These are phyloP conservation scores for Leishmania guyanensis DNA, from an alignment of 208 protist genomes.

Conservation along the genomic window DNA sequence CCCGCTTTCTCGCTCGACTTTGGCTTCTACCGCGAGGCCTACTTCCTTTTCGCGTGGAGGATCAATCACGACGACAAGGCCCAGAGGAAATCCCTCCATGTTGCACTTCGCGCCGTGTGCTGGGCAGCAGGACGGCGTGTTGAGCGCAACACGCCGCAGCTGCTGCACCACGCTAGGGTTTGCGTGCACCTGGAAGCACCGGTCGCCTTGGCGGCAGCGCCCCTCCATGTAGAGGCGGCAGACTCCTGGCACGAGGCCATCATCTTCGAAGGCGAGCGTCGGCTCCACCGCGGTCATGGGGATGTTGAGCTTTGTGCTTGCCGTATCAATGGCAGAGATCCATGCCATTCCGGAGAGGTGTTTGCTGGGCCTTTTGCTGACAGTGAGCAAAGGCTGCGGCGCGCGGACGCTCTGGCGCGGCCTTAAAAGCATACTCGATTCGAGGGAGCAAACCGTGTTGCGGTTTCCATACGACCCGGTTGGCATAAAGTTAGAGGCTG, in stretches of 20 bases:
- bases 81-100: constrained; percentile 66
- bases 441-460: constrained; percentile 23
- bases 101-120: constrained; percentile 76
- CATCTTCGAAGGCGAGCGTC: constrained; percentile 75
- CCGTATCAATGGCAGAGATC: constrained; percentile 80
- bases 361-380: neutral
- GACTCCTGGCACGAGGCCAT: constrained; percentile 78
- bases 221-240: constrained; percentile 83
- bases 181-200: constrained; percentile 87
- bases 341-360: constrained; percentile 7
- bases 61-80: constrained; percentile 69
- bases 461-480: constrained; percentile 17
- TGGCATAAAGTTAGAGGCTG: constrained; percentile 12
- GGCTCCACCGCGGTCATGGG: constrained; percentile 66
- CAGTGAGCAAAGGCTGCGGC: neutral
- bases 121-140: constrained; percentile 75
- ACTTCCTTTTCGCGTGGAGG: constrained; percentile 21
- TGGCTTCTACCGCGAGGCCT: neutral
- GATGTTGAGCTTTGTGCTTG: constrained; percentile 81
- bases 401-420: constrained; percentile 18
- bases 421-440: constrained; percentile 17
- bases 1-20: constrained; percentile 20
- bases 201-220: constrained; percentile 65
- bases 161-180: constrained; percentile 54
- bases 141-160: constrained; percentile 61